Base-by-base conservation (phyloP, 2,329 filamentous ascomycete genomes). In the Xylaria sp. region DNA sequence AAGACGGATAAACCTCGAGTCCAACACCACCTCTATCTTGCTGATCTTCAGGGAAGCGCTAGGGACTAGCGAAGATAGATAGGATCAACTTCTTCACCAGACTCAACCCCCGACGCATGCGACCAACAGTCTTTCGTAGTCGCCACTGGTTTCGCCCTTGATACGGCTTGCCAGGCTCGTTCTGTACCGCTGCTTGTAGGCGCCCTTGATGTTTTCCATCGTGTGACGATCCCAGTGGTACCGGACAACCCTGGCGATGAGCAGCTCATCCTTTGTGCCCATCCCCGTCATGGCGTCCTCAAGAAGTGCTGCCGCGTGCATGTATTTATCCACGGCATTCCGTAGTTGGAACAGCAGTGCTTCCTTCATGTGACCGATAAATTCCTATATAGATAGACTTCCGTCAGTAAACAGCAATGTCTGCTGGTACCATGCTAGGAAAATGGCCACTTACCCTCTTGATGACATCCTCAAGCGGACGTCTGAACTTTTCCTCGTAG, bases 331-430 rank as follows among this genome's bases (percentile, higher is more conserved):
- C 5, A 86, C 80, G 2, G 91, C 94, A 12, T 89, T 83, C 11
- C 85, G 84, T n/a, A 97, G 80, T 76, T 97, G 92, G 74, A 88
- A 88, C 25, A 95, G 78, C 0, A 98, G 84, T 0, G 92, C 92
- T 15, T 92, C 86, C 75, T 94, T 83, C 93, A 98, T 97, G 74
- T 98, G 94, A 0, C 94, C 94, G 0, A 89, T 91, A 78, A 97
- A 97, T 72, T 95, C 88, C 79, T 89, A 63, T 19, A 52, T 35
- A 21, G 25, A 33, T 15, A 50, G 28, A 46, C 23, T 46, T 19
- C 12, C 57, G 45, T 65, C 38, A 62, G 59, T 17, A 58, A 8
- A 45, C 9, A 4, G 42, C n/a, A 8, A 19, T 14, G 7, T 4
- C 28, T 15, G 11, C 0, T 12, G 25, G 6, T 52, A 19, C 73